Evolutionary conservation across 352 stramenopile genomes (phyloP).

Genomic region (Globisporangium camurandrum): DNA sequence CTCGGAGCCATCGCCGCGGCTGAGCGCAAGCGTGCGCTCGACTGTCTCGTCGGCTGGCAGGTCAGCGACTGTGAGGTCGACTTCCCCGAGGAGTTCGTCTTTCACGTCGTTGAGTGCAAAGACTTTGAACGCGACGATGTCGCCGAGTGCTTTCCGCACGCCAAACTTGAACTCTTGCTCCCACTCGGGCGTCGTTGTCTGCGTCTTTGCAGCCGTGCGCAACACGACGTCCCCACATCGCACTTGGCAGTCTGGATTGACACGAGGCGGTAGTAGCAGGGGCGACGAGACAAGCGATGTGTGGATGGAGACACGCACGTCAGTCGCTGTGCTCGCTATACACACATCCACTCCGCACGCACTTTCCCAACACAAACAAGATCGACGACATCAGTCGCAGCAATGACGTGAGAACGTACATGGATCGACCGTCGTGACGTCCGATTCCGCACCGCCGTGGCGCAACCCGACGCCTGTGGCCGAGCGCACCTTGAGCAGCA

Average conservation of each 20-base stretch:
- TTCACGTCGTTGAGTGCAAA: slow-evolving; percentile 35
- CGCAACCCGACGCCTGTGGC: slow-evolving; percentile 20
- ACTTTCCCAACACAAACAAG: too few species aligned
- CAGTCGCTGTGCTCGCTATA: neutral
- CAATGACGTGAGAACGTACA: slow-evolving; percentile 19
- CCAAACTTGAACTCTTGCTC: slow-evolving; percentile 47
- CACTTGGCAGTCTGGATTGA: slow-evolving; percentile 39
- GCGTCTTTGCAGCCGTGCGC: slow-evolving; percentile 31
- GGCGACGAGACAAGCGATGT: neutral
- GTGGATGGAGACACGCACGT: neutral
- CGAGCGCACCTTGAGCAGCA: slow-evolving; percentile 30
- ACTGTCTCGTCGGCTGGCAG: slow-evolving; percentile 34
- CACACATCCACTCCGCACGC: slow-evolving; percentile 2
- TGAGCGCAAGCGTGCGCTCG: slow-evolving; percentile 15
- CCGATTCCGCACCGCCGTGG: slow-evolving; percentile 1
- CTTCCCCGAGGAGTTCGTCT: slow-evolving; percentile 35
- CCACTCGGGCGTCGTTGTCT: slow-evolving; percentile 45
- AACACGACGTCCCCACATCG: slow-evolving; percentile 41
- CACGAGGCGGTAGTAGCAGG: neutral
- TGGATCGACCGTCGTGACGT: slow-evolving; percentile 14
- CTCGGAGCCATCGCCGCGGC: slow-evolving; percentile 9
- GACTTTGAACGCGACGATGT: slow-evolving; percentile 37
- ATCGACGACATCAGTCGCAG: too few species aligned
- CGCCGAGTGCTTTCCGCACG: slow-evolving; percentile 38
- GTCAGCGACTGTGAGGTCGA: slow-evolving; percentile 21